These are phyloP conservation scores for Cerioporus squamosus DNA, from an alignment of 1,284 basidiomycete species.

Conservation along the genomic window DNA sequence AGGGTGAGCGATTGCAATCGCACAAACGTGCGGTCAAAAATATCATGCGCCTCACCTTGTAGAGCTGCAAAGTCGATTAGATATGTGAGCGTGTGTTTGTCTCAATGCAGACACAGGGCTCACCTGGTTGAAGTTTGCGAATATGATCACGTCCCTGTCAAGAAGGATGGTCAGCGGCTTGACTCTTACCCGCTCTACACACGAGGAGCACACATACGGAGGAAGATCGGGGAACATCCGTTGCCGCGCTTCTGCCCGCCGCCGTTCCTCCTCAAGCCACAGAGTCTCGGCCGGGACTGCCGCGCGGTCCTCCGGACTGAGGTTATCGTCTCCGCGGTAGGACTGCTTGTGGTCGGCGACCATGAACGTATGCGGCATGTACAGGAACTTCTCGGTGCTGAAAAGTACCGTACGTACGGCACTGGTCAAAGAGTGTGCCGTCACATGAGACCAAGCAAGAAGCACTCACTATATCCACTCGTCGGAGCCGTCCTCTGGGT, in stretches of 20 bases:
- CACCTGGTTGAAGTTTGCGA: constrained; percentile 69
- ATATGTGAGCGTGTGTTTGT: constrained; percentile 21
- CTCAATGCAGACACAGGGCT: constrained; percentile 1
- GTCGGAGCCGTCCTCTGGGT: constrained; percentile 52
- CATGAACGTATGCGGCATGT: constrained; percentile 66
- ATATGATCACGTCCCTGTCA: constrained; percentile 53
- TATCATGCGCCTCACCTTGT: constrained; percentile 42
- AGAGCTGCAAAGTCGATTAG: constrained; percentile 40
- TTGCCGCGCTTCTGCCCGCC: constrained; percentile 48
- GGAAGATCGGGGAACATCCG: constrained; percentile 53
- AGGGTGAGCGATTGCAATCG: neutral
- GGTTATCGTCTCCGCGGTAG: constrained; percentile 42
- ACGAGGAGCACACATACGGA: constrained; percentile 35
- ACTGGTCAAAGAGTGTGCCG: neutral
- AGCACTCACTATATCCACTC: constrained; percentile 60
- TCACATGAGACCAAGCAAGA: constrained; percentile 20
- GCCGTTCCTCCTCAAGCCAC: constrained; percentile 54
- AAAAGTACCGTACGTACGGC: neutral
- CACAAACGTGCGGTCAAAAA: neutral
- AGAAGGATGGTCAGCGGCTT: neutral
- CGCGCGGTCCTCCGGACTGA: constrained; percentile 24
- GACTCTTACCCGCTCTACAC: neutral
- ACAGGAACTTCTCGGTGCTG: constrained; percentile 52
- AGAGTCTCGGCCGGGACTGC: constrained; percentile 30
- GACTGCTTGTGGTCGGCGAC: constrained; percentile 65